Evolutionary conservation across 1,139 yeast species (phyloP).

Genomic region (Debaryomyces fabryi): DNA sequence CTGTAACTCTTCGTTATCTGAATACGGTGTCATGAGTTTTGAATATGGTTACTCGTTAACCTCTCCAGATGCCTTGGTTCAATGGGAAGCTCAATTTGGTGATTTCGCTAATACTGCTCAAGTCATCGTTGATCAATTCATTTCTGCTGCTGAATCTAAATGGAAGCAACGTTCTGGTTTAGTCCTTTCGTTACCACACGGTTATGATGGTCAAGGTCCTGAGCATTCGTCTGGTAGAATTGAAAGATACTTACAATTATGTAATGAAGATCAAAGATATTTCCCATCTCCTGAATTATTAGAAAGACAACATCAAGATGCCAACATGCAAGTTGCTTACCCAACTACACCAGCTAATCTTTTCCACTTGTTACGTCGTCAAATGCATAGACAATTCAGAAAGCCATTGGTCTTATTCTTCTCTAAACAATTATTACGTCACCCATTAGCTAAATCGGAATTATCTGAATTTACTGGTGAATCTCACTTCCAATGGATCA

Average conservation of each 20-base stretch:
- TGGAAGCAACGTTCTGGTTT: slow-evolving; percentile 99
- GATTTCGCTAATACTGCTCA: slow-evolving; percentile 99
- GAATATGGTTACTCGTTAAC: slow-evolving; percentile 99
- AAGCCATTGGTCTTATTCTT: slow-evolving; percentile 89
- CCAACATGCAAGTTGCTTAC: slow-evolving; percentile 96
- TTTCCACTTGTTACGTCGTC: slow-evolving; percentile 98
- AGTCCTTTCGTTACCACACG: slow-evolving; percentile 95
- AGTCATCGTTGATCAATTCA: slow-evolving; percentile 94
- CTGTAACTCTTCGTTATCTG: slow-evolving; percentile 95
- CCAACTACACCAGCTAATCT: slow-evolving; percentile 97
- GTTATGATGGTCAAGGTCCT: slow-evolving; percentile 99
- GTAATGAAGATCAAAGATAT: slow-evolving; percentile 92
- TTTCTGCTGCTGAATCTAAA: slow-evolving; percentile 96
- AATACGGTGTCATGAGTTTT: slow-evolving; percentile 98
- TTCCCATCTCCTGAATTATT: slow-evolving; percentile 91
- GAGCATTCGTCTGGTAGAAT: slow-evolving; percentile 98
- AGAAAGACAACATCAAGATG: slow-evolving; percentile 97
- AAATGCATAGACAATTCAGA: slow-evolving; percentile 99
- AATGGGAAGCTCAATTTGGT: slow-evolving; percentile 99
- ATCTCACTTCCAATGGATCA: slow-evolving; percentile 91
- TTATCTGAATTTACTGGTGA: slow-evolving; percentile 87
- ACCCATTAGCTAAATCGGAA: slow-evolving; percentile 92
- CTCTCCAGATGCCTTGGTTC: slow-evolving; percentile 91
- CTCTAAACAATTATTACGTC: slow-evolving; percentile 94
- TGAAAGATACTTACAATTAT: slow-evolving; percentile 93